Base-by-base conservation (phyloP, 352 stramenopile genomes). In the Phytophthora idaei region DNA sequence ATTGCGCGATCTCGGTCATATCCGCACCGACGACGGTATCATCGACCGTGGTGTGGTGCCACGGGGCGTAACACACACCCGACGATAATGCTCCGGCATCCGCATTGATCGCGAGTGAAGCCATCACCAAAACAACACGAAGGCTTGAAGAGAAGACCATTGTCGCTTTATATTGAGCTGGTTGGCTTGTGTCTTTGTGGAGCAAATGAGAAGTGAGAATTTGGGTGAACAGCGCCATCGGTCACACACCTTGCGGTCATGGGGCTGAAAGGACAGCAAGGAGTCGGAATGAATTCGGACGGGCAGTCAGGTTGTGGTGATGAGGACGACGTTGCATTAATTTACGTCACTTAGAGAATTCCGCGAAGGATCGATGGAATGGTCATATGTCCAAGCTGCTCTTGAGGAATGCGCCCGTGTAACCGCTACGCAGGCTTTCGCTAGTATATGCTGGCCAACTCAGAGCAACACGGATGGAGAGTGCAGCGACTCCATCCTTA, bases 1-100 rank as follows among this genome's bases (percentile, higher is more conserved):
- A 77, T 58, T 83, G 55, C 12, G 46, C 67, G 37, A 86, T 69
- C 53, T 83, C 50, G 5, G 54, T 49, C 45, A 88, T 71, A 56
- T 88, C 80, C 9, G 62, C 54, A 17, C 44, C 53, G 34, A 88
- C 51, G 7, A 86, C 70, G 1, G 65, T 52, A 4, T 29, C 17
- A 29, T 72, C 64, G 17, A 92, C 81, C 2, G 39, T 51, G n/a
- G 5, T 46, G 73, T 92, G 83, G 64, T 92, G 81, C 83, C 84
- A 92, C 42, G 81, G 76, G 41, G 74, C 76, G 75, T 92, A 92
- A 77, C 80, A 90, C 15, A 90, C 67, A 45, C 84, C 81, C 11
- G 54, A 64, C 27, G 21, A 21, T 21, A 21, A 21, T 21, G 21
- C 21, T 21, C 21, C 21, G 21, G 70, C 66, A 36, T 59, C 53